Base-by-base conservation (phyloP, 345 rosid genomes). In the Gossypium herbaceum region DNA sequence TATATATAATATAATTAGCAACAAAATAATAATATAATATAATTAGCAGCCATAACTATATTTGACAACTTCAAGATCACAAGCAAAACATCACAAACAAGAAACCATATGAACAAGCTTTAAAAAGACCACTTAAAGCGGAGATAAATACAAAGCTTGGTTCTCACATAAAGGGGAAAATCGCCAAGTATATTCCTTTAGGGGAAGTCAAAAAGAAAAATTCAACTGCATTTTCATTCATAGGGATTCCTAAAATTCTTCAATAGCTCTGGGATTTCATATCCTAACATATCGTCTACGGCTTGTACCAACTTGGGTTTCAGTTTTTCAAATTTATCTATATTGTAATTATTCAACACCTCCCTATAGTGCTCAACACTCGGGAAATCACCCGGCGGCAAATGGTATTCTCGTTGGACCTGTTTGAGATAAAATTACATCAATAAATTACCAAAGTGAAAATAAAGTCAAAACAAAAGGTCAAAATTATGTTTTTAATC, bases 281-380 rank as follows among this genome's bases (percentile, higher is more conserved):
- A 88, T 9, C 91, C 98, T 1, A 93, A 86, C 99, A 95, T 95
- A 77, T 90, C 98, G 44, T 91, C 99, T 0, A 95, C 94, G 1
- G 87, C 92, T 80, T 91, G 98, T 66, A 91, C 84, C 97, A 93
- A 83, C 84, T 91, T 95, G 0, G 96, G 96, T 79, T 91, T 90
- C 81, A 95, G 45, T 73, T 89, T 95, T 81, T 95, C 98, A 7
- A 95, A 93, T 74, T 85, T 90, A 65, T 93, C 98, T 10, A 95
- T 81, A 83, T 70, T 93, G 66, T 93, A 91, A 2, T 93, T 86
- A 41, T 78, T 91, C 80, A 95, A 79, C 13, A 86, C 87, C 81
- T 91, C 92, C 76, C 78, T 86, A 52, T 87, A 94, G 65, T 92
- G 95, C 57, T 92, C 97, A 10, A 86, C 98, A 39, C 82, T 84